phyloP scores from a whole-genome alignment of 345 rosid species.

The Moricandia moricandioides region DNA sequence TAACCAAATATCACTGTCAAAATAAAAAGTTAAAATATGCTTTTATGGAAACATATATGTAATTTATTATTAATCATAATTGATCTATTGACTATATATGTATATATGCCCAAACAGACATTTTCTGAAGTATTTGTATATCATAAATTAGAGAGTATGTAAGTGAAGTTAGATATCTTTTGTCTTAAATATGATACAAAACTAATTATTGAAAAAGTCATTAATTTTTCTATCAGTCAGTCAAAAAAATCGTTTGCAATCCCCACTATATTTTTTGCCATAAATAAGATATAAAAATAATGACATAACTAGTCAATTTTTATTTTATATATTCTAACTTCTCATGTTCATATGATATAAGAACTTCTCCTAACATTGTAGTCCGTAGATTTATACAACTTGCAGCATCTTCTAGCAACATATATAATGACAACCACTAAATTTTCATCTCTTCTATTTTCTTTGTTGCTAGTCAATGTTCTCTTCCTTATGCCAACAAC shows the following conservation, averaged over 20 bases:
- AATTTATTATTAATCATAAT: background rate
- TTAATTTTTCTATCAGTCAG: background rate
- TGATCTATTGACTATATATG: background rate
- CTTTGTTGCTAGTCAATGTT: background rate
- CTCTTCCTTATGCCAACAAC: background rate
- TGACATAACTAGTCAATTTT: background rate
- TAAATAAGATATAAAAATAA: background rate
- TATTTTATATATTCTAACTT: background rate
- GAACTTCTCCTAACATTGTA: background rate
- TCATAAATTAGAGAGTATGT: background rate
- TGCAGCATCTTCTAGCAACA: background rate
- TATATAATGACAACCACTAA: background rate
- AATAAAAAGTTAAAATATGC: background rate
- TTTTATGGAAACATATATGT: background rate
- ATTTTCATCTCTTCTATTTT: background rate
- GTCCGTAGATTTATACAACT: background rate
- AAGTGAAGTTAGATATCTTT: background rate
- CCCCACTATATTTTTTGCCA: background rate
- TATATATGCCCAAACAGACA: background rate
- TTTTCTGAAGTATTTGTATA: background rate
- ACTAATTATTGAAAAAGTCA: background rate
- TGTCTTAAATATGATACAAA: background rate
- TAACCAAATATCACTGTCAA: background rate
- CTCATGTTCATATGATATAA: background rate
- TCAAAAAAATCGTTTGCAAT: background rate